Percentiles rank a stretch among this genome's conserved stretches.
Conservation (phyloP, 2,329 filamentous ascomycete species). For the Dendryphion nanum region DNA sequence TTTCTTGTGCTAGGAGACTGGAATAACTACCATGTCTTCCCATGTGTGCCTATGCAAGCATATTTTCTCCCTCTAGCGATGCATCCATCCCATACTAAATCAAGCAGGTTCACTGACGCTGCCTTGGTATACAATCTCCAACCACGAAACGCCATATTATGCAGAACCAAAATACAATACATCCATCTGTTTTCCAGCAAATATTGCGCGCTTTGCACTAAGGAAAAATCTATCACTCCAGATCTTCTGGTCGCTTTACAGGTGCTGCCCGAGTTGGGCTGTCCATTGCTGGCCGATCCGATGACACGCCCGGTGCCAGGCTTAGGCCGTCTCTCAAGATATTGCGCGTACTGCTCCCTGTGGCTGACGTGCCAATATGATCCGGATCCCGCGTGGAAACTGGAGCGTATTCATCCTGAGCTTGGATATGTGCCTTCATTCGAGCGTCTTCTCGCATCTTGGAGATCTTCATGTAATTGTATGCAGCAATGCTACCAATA, state of each 20-base stretch:
- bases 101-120: no score
- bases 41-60: no score
- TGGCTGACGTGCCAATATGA: constrained; percentile 11
- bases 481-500: constrained; percentile 78
- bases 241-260: constrained; percentile 47
- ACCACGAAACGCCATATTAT: no score
- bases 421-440: constrained; percentile 44
- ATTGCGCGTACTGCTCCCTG: constrained; percentile 25
- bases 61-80: no score
- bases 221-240: no score
- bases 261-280: constrained; percentile 37
- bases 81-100: no score
- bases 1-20: no score
- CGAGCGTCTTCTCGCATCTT: constrained; percentile 80
- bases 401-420: constrained; percentile 39
- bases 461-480: constrained; percentile 92
- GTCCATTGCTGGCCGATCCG: constrained; percentile 17
- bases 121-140: no score
- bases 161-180: no score
- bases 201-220: no score
- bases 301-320: constrained; percentile 27
- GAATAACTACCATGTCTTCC: no score
- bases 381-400: constrained; percentile 33
- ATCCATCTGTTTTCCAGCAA: no score
- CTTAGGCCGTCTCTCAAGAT: constrained; percentile 39